Percentiles rank a stretch among this genome's conserved stretches.
Conservation (phyloP, 140 eudicot species). For the Cichorium intybus region DNA sequence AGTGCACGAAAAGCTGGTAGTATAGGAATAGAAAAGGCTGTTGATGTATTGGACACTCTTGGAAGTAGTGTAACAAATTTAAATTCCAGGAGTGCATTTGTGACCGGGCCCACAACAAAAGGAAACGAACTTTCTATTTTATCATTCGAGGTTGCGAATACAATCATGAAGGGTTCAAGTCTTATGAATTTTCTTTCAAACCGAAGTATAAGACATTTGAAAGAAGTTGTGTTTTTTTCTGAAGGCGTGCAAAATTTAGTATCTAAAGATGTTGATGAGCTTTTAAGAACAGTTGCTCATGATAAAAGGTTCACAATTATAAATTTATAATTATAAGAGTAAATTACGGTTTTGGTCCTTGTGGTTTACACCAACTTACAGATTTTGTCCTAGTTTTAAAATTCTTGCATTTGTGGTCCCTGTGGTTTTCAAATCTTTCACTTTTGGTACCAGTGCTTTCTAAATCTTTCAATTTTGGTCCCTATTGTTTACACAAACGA, state of each 20-base stretch:
- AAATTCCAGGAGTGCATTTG: conserved; percentile 62
- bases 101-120: conserved; percentile 53
- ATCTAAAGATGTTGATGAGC: conserved; percentile 62
- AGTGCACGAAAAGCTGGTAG: conserved; percentile 57
- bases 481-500: too few species aligned
- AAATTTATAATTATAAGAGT: too few species aligned
- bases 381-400: too few species aligned
- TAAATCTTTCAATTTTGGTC: too few species aligned
- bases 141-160: conserved; percentile 90
- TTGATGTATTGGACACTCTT: conserved; percentile 63
- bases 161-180: conserved; percentile 72
- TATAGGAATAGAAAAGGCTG: conserved; percentile 71
- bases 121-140: conserved; percentile 64
- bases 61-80: conserved; percentile 74
- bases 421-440: too few species aligned
- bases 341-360: too few species aligned
- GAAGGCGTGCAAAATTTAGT: conserved; percentile 76
- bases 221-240: conserved; percentile 60
- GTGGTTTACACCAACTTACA: too few species aligned
- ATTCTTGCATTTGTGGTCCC: too few species aligned
- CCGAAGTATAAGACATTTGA: conserved; percentile 39
- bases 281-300: conserved; percentile 62
- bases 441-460: too few species aligned
- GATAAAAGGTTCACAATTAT: conserved; percentile 83
- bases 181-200: conserved; percentile 66